These are phyloP conservation scores for Ganoderma boninense DNA, from an alignment of 1,284 basidiomycete genomes.

Conservation along the genomic window DNA sequence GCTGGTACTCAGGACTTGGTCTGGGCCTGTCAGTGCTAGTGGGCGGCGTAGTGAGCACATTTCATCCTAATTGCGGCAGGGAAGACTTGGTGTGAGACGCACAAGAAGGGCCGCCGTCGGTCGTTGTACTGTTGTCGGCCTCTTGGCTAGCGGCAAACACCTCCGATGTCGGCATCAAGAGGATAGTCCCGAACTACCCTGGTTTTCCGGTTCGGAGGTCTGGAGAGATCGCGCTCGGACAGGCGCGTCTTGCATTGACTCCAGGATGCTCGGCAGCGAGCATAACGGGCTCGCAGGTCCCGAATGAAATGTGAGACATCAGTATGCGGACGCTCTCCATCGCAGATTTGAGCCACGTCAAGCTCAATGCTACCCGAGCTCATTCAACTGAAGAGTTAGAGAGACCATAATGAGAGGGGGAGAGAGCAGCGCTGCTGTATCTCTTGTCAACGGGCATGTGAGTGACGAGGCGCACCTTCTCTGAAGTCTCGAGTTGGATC, in stretches of 20 bases:
- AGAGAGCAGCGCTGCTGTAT: neutral
- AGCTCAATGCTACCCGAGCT: too few species aligned
- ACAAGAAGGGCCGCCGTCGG: slow-evolving; percentile 12
- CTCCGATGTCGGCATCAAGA: neutral
- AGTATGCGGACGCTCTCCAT: too few species aligned
- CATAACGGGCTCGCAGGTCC: neutral
- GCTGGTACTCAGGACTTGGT: neutral
- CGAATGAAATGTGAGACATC: too few species aligned
- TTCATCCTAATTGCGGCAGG: neutral
- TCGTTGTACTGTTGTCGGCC: neutral
- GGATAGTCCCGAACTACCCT: neutral
- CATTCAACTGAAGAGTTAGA: neutral
- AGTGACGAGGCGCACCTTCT: neutral
- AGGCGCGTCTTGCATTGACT: neutral
- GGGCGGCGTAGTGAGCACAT: neutral
- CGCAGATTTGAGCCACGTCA: too few species aligned
- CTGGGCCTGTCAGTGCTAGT: neutral
- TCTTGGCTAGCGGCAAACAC: slow-evolving; percentile 9
- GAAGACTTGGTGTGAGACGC: neutral
- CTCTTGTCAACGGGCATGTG: neutral
- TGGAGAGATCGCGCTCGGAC: neutral
- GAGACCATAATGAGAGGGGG: neutral
- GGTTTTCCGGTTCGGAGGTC: slow-evolving; percentile 1
- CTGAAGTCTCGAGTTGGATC: neutral
- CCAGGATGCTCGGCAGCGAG: neutral